A percentile compares a stretch with the other conserved stretches of the same genome.
phyloP scores from a whole-genome alignment of 208 protist species.

The Porcisia hertigi region DNA sequence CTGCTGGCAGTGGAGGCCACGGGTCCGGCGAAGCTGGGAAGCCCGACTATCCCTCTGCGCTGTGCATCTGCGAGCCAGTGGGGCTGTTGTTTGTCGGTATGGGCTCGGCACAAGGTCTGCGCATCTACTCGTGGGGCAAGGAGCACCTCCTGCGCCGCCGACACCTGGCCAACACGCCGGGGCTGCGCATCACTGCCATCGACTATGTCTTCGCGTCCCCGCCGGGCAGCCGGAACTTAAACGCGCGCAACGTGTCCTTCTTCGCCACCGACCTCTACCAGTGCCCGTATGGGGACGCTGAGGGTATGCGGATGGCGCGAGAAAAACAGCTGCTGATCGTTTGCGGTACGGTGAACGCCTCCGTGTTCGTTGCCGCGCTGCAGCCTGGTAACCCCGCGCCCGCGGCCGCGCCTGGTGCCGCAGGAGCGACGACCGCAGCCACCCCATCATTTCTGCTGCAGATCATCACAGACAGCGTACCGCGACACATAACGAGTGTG shows the following conservation, averaged over 20 bases:
- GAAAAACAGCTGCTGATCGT: slow-evolving; percentile 73
- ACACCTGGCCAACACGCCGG: slow-evolving; percentile 59
- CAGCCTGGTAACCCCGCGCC: slow-evolving; percentile 35
- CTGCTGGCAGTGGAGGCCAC: not conserved
- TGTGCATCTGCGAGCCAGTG: slow-evolving; percentile 75
- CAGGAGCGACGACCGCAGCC: not conserved
- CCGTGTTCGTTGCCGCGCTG: slow-evolving; percentile 69
- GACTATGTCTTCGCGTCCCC: slow-evolving; percentile 71
- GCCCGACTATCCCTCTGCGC: slow-evolving; percentile 66
- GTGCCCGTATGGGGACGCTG: slow-evolving; percentile 38
- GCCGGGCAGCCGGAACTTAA: slow-evolving; percentile 32
- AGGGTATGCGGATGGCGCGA: slow-evolving; percentile 31
- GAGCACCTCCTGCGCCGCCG: slow-evolving; percentile 69
- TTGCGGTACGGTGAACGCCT: slow-evolving; percentile 67
- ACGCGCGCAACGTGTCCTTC: slow-evolving; percentile 26
- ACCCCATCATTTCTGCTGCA: slow-evolving; percentile 65
- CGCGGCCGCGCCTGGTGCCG: not conserved
- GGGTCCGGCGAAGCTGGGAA: not conserved
- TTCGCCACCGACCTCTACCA: slow-evolving; percentile 57
- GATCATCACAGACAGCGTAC: slow-evolving; percentile 65
- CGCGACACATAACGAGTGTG: slow-evolving; percentile 61
- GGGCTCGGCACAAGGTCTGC: slow-evolving; percentile 57
- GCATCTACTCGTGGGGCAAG: slow-evolving; percentile 77
- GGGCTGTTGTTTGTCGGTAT: slow-evolving; percentile 82
- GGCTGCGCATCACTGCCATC: slow-evolving; percentile 71